Percentiles rank a stretch among this genome's conserved stretches.
Conservation (phyloP, 2,329 filamentous ascomycete genomes). For the Lasiodiplodia theobromae region DNA sequence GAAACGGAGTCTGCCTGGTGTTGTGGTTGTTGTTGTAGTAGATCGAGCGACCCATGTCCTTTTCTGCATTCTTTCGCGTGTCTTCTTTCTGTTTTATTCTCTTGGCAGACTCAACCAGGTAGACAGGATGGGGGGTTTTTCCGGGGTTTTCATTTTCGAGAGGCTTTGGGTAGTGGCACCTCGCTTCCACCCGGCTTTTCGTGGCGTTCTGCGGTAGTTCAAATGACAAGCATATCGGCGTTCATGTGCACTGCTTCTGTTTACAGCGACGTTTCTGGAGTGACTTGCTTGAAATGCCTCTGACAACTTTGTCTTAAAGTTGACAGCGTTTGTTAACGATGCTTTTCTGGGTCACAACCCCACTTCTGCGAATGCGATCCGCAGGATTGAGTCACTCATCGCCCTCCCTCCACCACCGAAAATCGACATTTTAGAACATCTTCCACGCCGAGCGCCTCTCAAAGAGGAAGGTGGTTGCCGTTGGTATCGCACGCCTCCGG, state of each 20-base stretch:
- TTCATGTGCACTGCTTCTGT: neutral
- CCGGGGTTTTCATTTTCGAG: neutral
- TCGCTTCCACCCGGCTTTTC: neutral
- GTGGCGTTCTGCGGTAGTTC: slow-evolving; percentile 21
- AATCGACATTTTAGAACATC: neutral
- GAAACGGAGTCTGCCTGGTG: slow-evolving; percentile 25
- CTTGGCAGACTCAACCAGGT: slow-evolving; percentile 30
- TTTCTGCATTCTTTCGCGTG: slow-evolving; percentile 24
- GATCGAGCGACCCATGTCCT: slow-evolving; percentile 25
- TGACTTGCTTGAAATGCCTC: neutral
- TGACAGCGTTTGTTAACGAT: neutral
- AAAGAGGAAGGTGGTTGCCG: slow-evolving; percentile 15
- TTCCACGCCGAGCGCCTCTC: neutral
- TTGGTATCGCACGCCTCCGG: neutral
- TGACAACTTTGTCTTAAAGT: neutral
- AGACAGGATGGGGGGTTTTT: slow-evolving; percentile 25
- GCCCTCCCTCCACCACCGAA: neutral
- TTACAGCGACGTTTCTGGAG: neutral
- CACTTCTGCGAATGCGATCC: neutral
- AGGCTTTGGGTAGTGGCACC: neutral
- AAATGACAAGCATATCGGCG: slow-evolving; percentile 16
- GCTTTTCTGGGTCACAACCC: neutral
- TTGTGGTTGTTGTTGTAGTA: slow-evolving; percentile 21
- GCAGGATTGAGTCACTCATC: neutral
- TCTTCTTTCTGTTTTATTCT: slow-evolving; percentile 22